Evolutionary conservation across 2,329 filamentous ascomycete genomes (phyloP), one percentile per base, ranked within the genome.

Genomic region (Penicillium janthinellum): DNA sequence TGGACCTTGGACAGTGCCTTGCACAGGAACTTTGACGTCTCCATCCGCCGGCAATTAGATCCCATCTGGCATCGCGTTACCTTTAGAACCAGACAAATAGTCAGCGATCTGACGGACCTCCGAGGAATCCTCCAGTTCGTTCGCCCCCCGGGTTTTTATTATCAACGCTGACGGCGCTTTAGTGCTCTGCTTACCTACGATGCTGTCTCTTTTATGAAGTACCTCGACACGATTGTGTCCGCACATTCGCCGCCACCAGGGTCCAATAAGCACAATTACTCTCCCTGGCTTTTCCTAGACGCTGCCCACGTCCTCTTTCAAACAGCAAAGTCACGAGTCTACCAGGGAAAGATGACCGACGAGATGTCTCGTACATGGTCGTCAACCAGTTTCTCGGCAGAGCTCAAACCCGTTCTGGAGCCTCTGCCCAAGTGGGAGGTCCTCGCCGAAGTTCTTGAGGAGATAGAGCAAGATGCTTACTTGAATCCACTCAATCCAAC

Each of bases 21-120:
- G 61, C 90, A 97, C 66, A 91, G 90, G 71, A 96, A 92, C 70
- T 99, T 99, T 74, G 95, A 98, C 73, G 82, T 90, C 61, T 89
- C 93, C 57, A 88, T 99, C 53, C 86, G 94, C 62, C 86, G 93
- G 59, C 95, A 99, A 75, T 81, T 99, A 17, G 93, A 98, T 71
- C 93, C 94, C 4, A 93, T 98, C 59, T 99, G 95, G 95, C 95
- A 99, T 79, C 87, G 95, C 56, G 91, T 96, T 54, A 97, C 90
- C 74, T 96, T 91, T 83, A 92, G 95, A 76, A 98, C 94, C 2
- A 91, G 90, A 70, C 93, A 97, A 76, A 96, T 99, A 67, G 94
- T 96, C 58, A 90, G 88, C 69, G 95, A 98, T 73, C 76, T 99
- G 67, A 90, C 89, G 0, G 88, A 96, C 17, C 82, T 99, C 39